Base-by-base conservation (phyloP, 805 yeast genomes). In the Pichia deserticola region DNA sequence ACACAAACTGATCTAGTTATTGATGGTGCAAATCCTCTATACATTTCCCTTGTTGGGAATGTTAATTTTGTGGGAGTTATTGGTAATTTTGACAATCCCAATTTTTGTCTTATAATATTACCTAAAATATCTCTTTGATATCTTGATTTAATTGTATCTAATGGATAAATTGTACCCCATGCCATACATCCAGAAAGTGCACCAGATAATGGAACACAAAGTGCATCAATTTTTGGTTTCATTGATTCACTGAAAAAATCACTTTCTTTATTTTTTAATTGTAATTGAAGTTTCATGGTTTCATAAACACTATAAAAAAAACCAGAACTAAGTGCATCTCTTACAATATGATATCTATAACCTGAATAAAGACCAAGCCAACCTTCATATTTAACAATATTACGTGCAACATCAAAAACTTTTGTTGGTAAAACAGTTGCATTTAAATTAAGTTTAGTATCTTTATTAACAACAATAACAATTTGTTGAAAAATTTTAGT, bases 401-500 rank as follows among this genome's bases (percentile, higher is more conserved):
- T 77, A 29, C 71, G 73, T 4, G 77, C 79, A 1, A 79, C 74
- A 42, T 70, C 70, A 41, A 68, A 57, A 3, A 69, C 44, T 49
- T 66, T 57, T 48, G 61, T 50, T 50, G 77, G 65, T 47, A 68
- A 51, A 52, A 50, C 43, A 52, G 57, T 47, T 58, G 60, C 37
- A 2, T 42, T 50, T 8, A 58, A 29, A 36, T 51, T 50, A 13
- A 46, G 37, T n/a, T 49, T 54, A n/a, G 53, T 45, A 15, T 61
- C 58, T 35, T 56, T 64, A 65, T 63, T 61, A 7, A 77, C 78
- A 40, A 79, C 59, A 27, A 71, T 57, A n/a, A 74, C 82, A 37
- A 88, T 77, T 63, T 88, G 96, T 36, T 92, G 84, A 53, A 84
- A 86, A 8, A 87, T 73, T 64, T 88, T 89, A 44, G 92, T 81